Base-by-base conservation (phyloP, 176 grass and related monocot genomes). In the Echinochloa phyllopogon region DNA sequence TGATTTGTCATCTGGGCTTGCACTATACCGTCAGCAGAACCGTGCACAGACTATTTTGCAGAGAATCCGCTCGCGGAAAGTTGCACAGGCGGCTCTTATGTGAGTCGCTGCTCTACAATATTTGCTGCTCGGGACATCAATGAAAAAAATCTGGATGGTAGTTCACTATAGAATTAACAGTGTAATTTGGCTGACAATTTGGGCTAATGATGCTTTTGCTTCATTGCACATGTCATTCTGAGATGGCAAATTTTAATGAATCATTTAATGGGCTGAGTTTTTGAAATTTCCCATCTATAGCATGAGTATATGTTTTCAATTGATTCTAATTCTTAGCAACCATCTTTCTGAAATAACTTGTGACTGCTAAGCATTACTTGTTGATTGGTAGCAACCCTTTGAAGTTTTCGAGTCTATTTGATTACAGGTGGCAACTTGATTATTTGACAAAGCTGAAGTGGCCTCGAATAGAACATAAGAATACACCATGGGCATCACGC, bases 341-440 rank as follows among this genome's bases (percentile, higher is more conserved):
- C 48, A 63, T 43, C 42, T 23, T 61, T 83, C 27, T 82, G 65
- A 74, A 74, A 20, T 58, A 85, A 84, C 48, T 87, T 75, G 67
- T 60, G 85, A 84, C 38, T 63, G 50, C 33, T 51, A 66, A 76
- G 23, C 24, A 70, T 64, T 52, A 78, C 64, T 75, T 84, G 57
- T 59, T 74, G 51, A 77, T 69, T 71, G 84, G 78, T 80, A 86
- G 57, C 62, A 75, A 74, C 60, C 63, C 29, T 85, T 85, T 89
- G 77, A 90, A 88, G 61, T 72, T 92, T 83, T 90, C 15, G 53
- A 85, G 81, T 86, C 84, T 92, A 80, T 89, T 83, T 92, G 75
- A 88, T 99, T 90, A 94, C 96, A 96, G 96, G 89, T 89, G 86
- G 84, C 93, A 96, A 85, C 83, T 99, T 85, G 90, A 83, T 92